A percentile compares a stretch with the other conserved stretches of the same genome.
phyloP scores from a whole-genome alignment of 805 yeast genomes.

The Yamadazyma paraphyllophila region DNA sequence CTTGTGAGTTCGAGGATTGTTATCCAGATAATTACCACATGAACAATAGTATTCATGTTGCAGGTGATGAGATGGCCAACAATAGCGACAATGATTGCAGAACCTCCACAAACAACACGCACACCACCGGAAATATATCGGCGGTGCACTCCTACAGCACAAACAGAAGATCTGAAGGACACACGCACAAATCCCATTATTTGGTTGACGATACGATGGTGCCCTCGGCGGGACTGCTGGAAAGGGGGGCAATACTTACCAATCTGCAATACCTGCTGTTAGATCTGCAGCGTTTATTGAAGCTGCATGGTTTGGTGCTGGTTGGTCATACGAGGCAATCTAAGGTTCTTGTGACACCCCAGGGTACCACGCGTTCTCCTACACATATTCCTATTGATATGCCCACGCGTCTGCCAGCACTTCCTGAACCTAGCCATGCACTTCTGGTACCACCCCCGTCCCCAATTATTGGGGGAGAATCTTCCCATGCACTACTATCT shows the following conservation, averaged over 20 bases:
- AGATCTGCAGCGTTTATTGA: not conserved
- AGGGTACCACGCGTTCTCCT: too few relatives aligned
- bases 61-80: constrained; percentile 2
- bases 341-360: too few relatives aligned
- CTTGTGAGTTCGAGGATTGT: not conserved
- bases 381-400: too few relatives aligned
- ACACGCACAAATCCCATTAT: not conserved
- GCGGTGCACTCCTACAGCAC: not conserved
- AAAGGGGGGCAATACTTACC: not conserved
- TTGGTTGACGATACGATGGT: not conserved
- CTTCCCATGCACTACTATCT: too few relatives aligned
- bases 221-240: not conserved
- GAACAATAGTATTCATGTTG: not conserved
- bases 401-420: too few relatives aligned
- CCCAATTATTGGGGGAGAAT: too few relatives aligned
- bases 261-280: too few relatives aligned
- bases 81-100: not conserved
- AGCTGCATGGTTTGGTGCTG: not conserved
- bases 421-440: too few relatives aligned
- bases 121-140: not conserved
- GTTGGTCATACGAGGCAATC: not conserved
- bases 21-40: not conserved
- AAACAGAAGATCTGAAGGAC: not conserved
- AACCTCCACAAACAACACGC: not conserved
- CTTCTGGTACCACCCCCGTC: too few relatives aligned